Percentiles rank a stretch among this genome's conserved stretches.
These are phyloP conservation scores for Nematodospora valgi DNA, from an alignment of 805 yeast genomes.

Conservation along the genomic window DNA sequence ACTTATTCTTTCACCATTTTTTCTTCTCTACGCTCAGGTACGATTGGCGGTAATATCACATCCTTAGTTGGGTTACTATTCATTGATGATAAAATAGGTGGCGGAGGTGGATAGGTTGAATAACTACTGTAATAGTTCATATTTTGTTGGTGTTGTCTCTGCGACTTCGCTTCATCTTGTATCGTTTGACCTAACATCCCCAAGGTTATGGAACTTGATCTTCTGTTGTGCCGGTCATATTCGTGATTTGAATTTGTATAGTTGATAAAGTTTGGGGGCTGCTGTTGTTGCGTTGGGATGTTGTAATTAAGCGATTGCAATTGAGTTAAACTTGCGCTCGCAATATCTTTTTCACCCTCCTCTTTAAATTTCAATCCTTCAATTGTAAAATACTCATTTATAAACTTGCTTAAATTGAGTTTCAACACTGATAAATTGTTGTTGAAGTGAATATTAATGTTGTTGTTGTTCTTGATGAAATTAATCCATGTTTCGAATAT, in stretches of 20 bases:
- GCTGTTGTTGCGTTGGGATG: constrained; percentile 3
- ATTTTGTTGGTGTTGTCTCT: no score
- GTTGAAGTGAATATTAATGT: constrained; percentile 2
- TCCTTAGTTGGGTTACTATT: constrained; percentile 4
- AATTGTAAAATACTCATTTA: constrained; percentile 7
- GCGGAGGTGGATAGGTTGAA: constrained; percentile 13
- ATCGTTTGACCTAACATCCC: constrained; percentile 16
- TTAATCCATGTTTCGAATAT: constrained; percentile 24
- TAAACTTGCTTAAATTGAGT: constrained; percentile 12
- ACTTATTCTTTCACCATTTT: neutral
- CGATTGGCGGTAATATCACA: constrained; percentile 12
- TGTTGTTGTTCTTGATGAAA: constrained; percentile 10
- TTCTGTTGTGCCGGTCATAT: no score
- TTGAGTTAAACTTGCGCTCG: no score
- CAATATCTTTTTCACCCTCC: no score
- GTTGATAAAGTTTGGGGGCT: no score
- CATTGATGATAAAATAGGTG: constrained; percentile 9
- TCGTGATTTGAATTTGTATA: no score
- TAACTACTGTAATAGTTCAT: constrained; percentile 5
- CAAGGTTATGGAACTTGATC: constrained; percentile 21
- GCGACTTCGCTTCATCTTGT: no score
- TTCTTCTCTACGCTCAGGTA: constrained; percentile 1
- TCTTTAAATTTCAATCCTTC: constrained; percentile 6
- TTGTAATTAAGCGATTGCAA: no score
- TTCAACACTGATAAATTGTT: constrained; percentile 15